A percentile compares a stretch with the other conserved stretches of the same genome.
These are phyloP conservation scores for Senecio squalidus DNA, from an alignment of 140 eudicot genomes.

Conservation along the genomic window DNA sequence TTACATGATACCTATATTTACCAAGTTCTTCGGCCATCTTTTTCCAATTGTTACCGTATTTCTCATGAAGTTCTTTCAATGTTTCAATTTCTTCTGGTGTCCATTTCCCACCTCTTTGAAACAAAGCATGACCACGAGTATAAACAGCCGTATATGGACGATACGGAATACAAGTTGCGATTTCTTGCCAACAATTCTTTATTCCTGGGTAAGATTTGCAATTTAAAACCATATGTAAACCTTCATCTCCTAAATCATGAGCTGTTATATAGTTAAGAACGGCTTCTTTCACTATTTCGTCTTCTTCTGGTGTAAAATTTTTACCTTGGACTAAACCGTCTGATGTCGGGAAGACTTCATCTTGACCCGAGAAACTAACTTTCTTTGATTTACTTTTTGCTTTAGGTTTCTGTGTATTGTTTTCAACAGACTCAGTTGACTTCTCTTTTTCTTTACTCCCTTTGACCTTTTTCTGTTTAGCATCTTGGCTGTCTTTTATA, in stretches of 20 bases:
- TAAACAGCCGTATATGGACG: conserved; percentile 43
- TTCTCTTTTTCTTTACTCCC: conserved; percentile 7
- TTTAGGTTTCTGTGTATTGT: conserved; percentile 34
- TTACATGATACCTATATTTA: conserved; percentile 50
- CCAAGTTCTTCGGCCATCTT: conserved; percentile 47
- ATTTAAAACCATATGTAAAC: conserved; percentile 49
- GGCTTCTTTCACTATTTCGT: conserved; percentile 47
- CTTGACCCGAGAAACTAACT: conserved; percentile 53
- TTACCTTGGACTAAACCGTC: conserved; percentile 42
- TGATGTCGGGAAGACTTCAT: conserved; percentile 46
- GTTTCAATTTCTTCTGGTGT: conserved; percentile 49
- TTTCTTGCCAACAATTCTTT: conserved; percentile 66
- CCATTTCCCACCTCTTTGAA: conserved; percentile 45
- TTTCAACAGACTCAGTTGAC: conserved; percentile 16
- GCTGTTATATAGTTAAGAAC: conserved; percentile 41
- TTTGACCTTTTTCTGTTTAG: conserved; percentile 16
- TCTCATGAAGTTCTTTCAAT: conserved; percentile 23
- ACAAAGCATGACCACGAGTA: conserved; percentile 57
- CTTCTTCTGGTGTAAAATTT: conserved; percentile 80
- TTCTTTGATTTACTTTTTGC: conserved; percentile 41
- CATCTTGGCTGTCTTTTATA: background rate
- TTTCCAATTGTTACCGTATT: conserved; percentile 63
- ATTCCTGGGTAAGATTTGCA: conserved; percentile 27
- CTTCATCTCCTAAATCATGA: conserved; percentile 60
- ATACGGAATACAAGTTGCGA: conserved; percentile 53